Evolutionary conservation across 2,329 filamentous ascomycete genomes (phyloP), one percentile per base, ranked within the genome.

Genomic region (Colletotrichum plurivorum): DNA sequence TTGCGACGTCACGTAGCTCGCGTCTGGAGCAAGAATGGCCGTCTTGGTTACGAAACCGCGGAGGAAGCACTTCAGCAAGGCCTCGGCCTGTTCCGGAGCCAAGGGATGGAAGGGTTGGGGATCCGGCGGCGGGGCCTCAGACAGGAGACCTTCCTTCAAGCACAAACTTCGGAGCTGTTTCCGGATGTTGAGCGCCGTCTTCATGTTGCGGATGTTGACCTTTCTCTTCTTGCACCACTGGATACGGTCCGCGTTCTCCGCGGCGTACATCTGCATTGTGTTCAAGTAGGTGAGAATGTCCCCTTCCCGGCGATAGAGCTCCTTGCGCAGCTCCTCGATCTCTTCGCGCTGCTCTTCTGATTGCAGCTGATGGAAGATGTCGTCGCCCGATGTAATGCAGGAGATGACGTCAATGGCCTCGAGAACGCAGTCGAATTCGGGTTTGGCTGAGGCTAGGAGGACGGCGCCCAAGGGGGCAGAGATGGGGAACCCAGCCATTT

Each of bases 331-430:
- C 15, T 83, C 83, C 66, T 88, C 86, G 1, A 86, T 83, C 20
- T 87, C 83, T 60, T 90, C 88, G 22, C 81, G 80, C 2, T 81
- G 84, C 69, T 90, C 87, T 71, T 90, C 88, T 0, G 86, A 87
- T 55, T 88, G 86, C 0, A 90, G 78, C 53, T 89, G 87, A 12
- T 88, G 78, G 73, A 91, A 92, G 12, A 92, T 87, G 67, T 90
- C 89, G 57, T 90, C 88, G 49, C 90, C 89, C 0, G 88, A 84
- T 0, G 89, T 91, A 22, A 92, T 84, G 69, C 88, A 89, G 0
- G 89, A 84, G 43, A 92, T 93, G 63, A 98, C 92, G 75, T 98
- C 96, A 71, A 99, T 95, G 4, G 90, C 91, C 73, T 97, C 94
- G 0, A 91, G 79, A 1, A 98, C 82, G 73, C 94, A 97, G 73